phyloP scores from a whole-genome alignment of 257 asterid species.

The Solanum chaucha region DNA sequence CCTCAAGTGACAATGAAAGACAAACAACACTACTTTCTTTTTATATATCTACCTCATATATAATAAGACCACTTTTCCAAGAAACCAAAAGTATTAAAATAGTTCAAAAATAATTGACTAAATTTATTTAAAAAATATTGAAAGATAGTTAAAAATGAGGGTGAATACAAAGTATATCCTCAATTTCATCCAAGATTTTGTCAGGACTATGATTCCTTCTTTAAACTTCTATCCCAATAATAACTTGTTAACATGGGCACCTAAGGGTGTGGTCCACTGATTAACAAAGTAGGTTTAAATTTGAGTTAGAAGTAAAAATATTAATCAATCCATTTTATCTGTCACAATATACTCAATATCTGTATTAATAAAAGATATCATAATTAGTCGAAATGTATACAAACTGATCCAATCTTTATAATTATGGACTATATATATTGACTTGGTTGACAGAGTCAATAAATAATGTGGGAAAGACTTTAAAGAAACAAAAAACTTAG shows the following conservation, averaged over 20 bases:
- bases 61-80: not conserved
- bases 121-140: not conserved
- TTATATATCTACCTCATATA: not conserved
- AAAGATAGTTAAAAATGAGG: not conserved
- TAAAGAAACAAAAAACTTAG: not conserved
- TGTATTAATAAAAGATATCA: no score
- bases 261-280: not conserved
- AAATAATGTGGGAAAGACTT: not conserved
- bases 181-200: conserved; percentile 4
- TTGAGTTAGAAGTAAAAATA: no score
- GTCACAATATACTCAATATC: no score
- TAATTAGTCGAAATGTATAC: not conserved
- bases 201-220: not conserved
- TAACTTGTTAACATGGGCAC: not conserved
- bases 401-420: fast-evolving
- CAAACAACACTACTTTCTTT: not conserved
- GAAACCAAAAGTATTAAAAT: not conserved
- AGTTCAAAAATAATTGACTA: not conserved
- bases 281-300: not conserved
- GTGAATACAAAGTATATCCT: not conserved
- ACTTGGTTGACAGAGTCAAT: not conserved
- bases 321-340: no score
- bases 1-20: not conserved
- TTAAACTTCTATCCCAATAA: not conserved
- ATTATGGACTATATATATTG: not conserved